These are phyloP conservation scores for Coemansia sp. DNA, from an alignment of 192 early-diverging fungal species.

Conservation along the genomic window DNA sequence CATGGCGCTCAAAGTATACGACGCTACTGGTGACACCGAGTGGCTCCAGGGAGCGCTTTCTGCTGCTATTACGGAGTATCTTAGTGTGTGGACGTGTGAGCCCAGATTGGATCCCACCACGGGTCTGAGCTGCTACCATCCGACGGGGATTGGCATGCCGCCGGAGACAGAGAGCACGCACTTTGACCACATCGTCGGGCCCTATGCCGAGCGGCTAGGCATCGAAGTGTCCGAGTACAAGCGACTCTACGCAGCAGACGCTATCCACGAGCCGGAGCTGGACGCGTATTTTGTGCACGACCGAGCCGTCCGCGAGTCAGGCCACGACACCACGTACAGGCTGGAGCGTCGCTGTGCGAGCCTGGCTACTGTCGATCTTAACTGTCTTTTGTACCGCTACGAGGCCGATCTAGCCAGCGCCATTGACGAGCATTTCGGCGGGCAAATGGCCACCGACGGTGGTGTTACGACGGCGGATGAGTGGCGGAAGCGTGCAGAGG, in stretches of 20 bases:
- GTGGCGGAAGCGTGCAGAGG: slow-evolving; percentile 69
- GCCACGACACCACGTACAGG: slow-evolving; percentile 96
- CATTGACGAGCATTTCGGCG: slow-evolving; percentile 66
- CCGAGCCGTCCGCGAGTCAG: slow-evolving; percentile 95
- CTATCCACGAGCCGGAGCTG: slow-evolving; percentile 78
- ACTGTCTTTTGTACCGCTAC: slow-evolving; percentile 94
- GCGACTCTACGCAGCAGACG: slow-evolving; percentile 68
- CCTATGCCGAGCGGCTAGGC: slow-evolving; percentile 72
- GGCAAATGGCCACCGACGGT: slow-evolving; percentile 53
- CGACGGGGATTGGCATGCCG: slow-evolving; percentile 93
- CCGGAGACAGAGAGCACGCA: slow-evolving; percentile 96
- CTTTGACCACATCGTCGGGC: slow-evolving; percentile 85
- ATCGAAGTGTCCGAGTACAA: slow-evolving; percentile 76
- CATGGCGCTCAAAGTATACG: slow-evolving; percentile 87
- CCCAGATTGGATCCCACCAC: slow-evolving; percentile 78
- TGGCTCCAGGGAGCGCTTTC: slow-evolving; percentile 76
- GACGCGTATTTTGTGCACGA: slow-evolving; percentile 98
- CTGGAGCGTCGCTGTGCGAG: slow-evolving; percentile 90
- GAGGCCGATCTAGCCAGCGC: slow-evolving; percentile 87
- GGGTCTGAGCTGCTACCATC: slow-evolving; percentile 83
- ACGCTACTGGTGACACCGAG: slow-evolving; percentile 57
- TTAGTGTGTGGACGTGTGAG: slow-evolving; percentile 85
- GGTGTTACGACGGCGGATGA: slow-evolving; percentile 51
- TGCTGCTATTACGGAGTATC: slow-evolving; percentile 90
- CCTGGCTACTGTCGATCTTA: slow-evolving; percentile 93